These are phyloP conservation scores for Pythium monospermum DNA, from an alignment of 352 stramenopile species.

Conservation along the genomic window DNA sequence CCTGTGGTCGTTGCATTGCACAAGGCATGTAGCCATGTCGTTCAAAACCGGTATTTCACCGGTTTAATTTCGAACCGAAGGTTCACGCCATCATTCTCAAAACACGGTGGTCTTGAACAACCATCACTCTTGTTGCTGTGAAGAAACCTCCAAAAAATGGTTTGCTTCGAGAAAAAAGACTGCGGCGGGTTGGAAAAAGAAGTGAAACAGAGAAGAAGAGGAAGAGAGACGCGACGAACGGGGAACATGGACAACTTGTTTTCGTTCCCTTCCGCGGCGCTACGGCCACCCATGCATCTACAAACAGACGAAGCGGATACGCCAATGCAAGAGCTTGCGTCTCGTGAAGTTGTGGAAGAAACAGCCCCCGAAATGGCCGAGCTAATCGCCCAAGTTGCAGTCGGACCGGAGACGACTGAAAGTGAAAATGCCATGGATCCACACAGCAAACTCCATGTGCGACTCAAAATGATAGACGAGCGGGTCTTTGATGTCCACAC, in stretches of 20 bases:
- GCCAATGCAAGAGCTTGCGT: neutral
- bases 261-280: slow-evolving; percentile 17
- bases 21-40: too few species aligned
- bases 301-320: neutral
- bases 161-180: neutral
- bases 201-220: too few species aligned
- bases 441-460: slow-evolving; percentile 41
- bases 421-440: too few species aligned
- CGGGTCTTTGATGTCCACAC: slow-evolving; percentile 65
- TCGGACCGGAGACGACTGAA: too few species aligned
- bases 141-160: slow-evolving; percentile 14
- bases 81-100: slow-evolving; percentile 10
- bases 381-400: too few species aligned
- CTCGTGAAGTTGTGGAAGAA: neutral
- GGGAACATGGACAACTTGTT: slow-evolving; percentile 27
- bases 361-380: slow-evolving; percentile 1
- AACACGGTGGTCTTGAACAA: slow-evolving; percentile 4
- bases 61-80: too few species aligned
- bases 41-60: too few species aligned
- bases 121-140: slow-evolving; percentile 16
- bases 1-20: too few species aligned
- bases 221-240: too few species aligned
- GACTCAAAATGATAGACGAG: slow-evolving; percentile 77
- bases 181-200: too few species aligned
- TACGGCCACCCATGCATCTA: neutral